Percentiles rank a stretch among this genome's conserved stretches.
Conservation (phyloP, 257 asterid genomes). For the Solanum clarkiae region DNA sequence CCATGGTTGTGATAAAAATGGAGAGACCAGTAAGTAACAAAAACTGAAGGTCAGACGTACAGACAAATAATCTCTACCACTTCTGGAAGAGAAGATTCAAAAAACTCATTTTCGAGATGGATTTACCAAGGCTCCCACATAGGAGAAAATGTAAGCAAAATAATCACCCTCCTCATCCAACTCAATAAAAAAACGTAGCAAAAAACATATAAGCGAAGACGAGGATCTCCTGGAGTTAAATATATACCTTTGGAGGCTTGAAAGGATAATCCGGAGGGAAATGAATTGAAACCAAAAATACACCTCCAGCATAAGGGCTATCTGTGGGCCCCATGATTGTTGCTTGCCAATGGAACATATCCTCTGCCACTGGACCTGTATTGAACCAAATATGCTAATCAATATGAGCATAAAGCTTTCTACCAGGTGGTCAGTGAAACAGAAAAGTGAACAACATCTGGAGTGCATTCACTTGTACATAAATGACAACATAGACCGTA, state of each 20-base stretch:
- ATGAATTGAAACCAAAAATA: constrained; percentile 36
- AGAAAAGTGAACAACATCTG: not conserved
- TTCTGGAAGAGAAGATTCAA: not conserved
- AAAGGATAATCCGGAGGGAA: constrained; percentile 37
- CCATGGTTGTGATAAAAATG: not conserved
- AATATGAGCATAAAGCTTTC: not conserved
- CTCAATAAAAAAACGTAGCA: not conserved
- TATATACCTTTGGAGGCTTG: constrained; percentile 35
- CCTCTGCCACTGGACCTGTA: constrained; percentile 1
- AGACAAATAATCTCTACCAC: not conserved
- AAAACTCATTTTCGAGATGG: not conserved
- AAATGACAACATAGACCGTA: not conserved
- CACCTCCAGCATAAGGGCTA: constrained; percentile 38
- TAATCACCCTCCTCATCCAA: not conserved
- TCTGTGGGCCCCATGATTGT: constrained; percentile 39
- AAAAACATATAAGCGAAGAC: not conserved
- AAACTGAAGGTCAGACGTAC: not conserved
- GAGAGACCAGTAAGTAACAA: not conserved
- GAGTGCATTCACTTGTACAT: not conserved
- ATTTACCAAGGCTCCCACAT: not conserved
- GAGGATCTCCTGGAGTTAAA: not conserved
- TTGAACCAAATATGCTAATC: not conserved
- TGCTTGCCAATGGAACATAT: constrained; percentile 42
- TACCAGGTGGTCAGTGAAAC: not conserved
- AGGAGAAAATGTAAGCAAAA: not conserved